These are phyloP conservation scores for Hypoxylon lenormandii DNA, from an alignment of 495 filamentous ascomycete species.

Conservation along the genomic window DNA sequence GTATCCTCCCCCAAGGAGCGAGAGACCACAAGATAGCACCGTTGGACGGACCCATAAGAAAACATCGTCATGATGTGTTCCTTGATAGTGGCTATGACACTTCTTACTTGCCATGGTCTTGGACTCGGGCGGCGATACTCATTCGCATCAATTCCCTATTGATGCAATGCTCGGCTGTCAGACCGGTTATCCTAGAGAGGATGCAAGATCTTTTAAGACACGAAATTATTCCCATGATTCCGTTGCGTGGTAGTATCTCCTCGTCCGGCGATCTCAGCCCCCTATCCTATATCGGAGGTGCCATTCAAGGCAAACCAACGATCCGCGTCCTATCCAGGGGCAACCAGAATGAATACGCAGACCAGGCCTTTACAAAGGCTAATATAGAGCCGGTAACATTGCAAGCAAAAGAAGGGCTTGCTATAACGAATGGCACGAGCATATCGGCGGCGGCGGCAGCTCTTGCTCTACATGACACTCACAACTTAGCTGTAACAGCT, in stretches of 20 bases:
- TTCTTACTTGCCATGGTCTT: slow-evolving; percentile 56
- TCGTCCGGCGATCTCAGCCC: slow-evolving; percentile 74
- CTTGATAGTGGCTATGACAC: slow-evolving; percentile 35
- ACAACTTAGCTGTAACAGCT: slow-evolving; percentile 65
- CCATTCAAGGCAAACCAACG: slow-evolving; percentile 66
- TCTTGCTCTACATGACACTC: slow-evolving; percentile 66
- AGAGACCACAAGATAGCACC: slow-evolving; percentile 16
- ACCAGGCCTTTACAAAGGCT: slow-evolving; percentile 53
- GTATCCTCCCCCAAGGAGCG: slow-evolving; percentile 59
- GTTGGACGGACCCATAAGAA: neutral
- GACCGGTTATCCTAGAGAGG: slow-evolving; percentile 58
- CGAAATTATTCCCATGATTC: slow-evolving; percentile 66
- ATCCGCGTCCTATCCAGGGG: slow-evolving; percentile 49
- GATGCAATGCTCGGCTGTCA: slow-evolving; percentile 69
- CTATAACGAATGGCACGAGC: slow-evolving; percentile 72
- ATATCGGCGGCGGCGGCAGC: slow-evolving; percentile 62
- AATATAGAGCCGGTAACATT: slow-evolving; percentile 60
- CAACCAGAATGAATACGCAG: slow-evolving; percentile 47
- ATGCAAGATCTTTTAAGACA: slow-evolving; percentile 59
- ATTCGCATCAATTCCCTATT: slow-evolving; percentile 67
- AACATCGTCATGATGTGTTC: neutral
- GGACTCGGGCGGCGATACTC: slow-evolving; percentile 64
- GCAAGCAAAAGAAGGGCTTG: slow-evolving; percentile 70
- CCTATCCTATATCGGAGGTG: slow-evolving; percentile 68
- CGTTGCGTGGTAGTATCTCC: slow-evolving; percentile 72